Conservation (phyloP, 345 rosid genomes). For the Atalantia buxifolia region DNA sequence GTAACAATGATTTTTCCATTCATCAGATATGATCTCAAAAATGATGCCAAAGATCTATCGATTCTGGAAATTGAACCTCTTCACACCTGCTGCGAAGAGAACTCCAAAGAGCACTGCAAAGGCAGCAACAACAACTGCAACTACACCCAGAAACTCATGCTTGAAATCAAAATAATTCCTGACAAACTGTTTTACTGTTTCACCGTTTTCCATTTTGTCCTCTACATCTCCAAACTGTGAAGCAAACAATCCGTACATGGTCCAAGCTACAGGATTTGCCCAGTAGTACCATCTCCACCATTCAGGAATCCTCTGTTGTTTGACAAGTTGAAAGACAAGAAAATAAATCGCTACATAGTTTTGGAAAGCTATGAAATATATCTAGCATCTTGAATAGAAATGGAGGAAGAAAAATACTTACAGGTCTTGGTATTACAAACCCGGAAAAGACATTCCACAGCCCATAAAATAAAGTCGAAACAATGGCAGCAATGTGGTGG, state of each 20-base stretch:
- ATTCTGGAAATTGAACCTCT: conserved; percentile 66
- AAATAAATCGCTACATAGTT: not conserved
- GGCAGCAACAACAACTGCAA: conserved; percentile 45
- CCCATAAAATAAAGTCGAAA: conserved; percentile 30
- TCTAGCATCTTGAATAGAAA: not conserved
- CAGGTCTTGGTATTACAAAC: conserved; percentile 35
- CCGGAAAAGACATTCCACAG: conserved; percentile 40
- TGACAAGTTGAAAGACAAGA: not conserved
- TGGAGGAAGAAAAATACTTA: conserved; percentile 13
- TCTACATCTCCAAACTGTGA: conserved; percentile 53
- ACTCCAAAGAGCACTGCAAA: conserved; percentile 48
- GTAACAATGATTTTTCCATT: not conserved
- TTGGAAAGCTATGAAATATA: not conserved
- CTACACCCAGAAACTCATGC: conserved; percentile 54
- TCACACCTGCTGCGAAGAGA: conserved; percentile 64
- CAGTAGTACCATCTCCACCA: conserved; percentile 80
- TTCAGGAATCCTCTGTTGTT: conserved; percentile 47
- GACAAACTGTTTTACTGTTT: conserved; percentile 48
- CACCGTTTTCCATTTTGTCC: conserved; percentile 34
- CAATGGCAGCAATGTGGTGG: conserved; percentile 34
- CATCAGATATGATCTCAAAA: too few species aligned
- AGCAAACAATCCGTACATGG: conserved; percentile 45
- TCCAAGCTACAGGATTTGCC: conserved; percentile 54
- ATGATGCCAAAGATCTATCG: conserved; percentile 19
- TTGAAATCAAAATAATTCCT: conserved; percentile 51